These are phyloP conservation scores for Microbotryomycetes sp. DNA, from an alignment of 1,284 basidiomycete genomes.

Conservation along the genomic window DNA sequence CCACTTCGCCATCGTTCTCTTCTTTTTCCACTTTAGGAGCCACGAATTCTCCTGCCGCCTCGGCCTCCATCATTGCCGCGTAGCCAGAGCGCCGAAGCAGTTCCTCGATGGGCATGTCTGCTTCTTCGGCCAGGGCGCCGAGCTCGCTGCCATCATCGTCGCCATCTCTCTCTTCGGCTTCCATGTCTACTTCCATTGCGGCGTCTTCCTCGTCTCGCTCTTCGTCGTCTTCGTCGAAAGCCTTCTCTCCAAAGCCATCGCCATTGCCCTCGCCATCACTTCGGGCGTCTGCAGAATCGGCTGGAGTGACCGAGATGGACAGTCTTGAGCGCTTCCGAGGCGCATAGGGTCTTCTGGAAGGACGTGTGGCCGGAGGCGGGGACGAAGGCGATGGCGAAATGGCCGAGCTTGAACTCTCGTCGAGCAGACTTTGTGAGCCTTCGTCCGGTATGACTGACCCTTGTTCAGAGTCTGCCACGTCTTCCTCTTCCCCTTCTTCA, in stretches of 20 bases:
- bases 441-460: constrained; percentile 7
- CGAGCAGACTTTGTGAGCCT: not conserved
- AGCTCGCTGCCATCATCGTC: constrained; percentile 35
- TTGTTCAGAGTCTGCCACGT: constrained; percentile 9
- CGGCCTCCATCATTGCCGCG: constrained; percentile 22
- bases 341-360: not conserved
- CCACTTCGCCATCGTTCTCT: constrained; percentile 15
- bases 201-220: constrained; percentile 21
- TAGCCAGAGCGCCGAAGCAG: constrained; percentile 19
- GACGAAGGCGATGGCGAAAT: not conserved
- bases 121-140: constrained; percentile 30
- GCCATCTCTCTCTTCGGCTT: constrained; percentile 29
- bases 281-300: not conserved
- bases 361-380: not conserved
- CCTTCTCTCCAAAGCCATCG: not conserved
- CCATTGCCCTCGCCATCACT: constrained; percentile 5
- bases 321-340: constrained; percentile 8
- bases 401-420: not conserved
- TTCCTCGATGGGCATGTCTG: constrained; percentile 28
- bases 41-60: too few species aligned
- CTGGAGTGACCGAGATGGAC: constrained; percentile 22
- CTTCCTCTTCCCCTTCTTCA: constrained; percentile 24
- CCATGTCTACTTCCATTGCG: constrained; percentile 19
- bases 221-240: constrained; percentile 12
- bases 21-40: not conserved